phyloP scores from a whole-genome alignment of 2,329 filamentous ascomycete species.

The Didymella pinodella region DNA sequence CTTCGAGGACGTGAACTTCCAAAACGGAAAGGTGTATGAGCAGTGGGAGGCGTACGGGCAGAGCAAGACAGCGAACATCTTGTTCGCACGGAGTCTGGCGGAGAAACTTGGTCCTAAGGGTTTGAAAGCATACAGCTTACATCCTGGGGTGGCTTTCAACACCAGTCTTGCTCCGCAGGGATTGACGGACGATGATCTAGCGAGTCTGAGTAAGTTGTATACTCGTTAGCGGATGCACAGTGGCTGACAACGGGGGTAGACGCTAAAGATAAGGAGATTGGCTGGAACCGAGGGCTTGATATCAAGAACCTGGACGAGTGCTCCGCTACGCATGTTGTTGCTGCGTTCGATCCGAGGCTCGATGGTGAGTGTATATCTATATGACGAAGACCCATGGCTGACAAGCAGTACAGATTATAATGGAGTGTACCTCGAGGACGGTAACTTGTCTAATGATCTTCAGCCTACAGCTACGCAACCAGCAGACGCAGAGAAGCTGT shows the following conservation, averaged over 20 bases:
- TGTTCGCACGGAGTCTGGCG: conserved; percentile 31
- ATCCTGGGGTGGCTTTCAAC: neutral
- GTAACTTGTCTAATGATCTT: conserved; percentile 19
- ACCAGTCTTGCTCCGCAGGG: neutral
- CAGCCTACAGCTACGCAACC: conserved; percentile 31
- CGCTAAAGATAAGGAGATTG: neutral
- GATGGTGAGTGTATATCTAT: neutral
- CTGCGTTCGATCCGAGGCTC: neutral
- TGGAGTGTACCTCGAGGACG: neutral
- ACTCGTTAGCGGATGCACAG: neutral
- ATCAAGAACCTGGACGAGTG: neutral
- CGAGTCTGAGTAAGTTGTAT: neutral
- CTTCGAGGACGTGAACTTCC: conserved; percentile 41
- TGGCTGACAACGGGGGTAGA: neutral
- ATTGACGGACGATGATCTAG: neutral
- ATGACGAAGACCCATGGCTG: neutral
- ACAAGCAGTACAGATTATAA: neutral
- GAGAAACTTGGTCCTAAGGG: neutral
- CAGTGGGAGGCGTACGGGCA: conserved; percentile 59
- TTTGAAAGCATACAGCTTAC: neutral
- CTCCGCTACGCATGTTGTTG: neutral
- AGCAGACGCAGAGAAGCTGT: conserved; percentile 40
- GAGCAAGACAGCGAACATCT: conserved; percentile 62
- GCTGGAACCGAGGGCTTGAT: neutral
- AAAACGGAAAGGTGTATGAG: conserved; percentile 52